Conservation (phyloP, 257 asterid genomes). For the Capsicum pubescens region DNA sequence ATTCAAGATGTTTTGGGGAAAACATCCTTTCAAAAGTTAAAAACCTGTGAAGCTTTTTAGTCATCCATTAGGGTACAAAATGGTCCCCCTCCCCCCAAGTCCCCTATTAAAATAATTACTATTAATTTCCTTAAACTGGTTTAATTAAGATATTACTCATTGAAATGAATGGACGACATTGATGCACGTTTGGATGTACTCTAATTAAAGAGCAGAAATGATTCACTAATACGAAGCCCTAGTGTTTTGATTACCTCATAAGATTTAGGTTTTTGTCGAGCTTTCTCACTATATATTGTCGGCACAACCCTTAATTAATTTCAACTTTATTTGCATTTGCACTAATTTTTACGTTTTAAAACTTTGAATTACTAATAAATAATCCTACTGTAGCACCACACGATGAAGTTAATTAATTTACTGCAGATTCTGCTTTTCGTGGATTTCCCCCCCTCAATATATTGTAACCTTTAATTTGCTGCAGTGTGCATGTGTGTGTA, state of each 20-base stretch:
- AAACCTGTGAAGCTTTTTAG: conserved; percentile 29
- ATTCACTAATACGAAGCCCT: conserved; percentile 39
- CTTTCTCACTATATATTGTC: conserved; percentile 27
- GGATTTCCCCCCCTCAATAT: background rate
- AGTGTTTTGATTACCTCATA: conserved; percentile 35
- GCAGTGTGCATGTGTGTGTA: too few species aligned
- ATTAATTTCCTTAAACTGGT: conserved; percentile 33
- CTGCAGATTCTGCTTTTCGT: conserved; percentile 8
- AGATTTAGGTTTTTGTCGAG: conserved; percentile 23
- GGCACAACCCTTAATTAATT: conserved; percentile 27
- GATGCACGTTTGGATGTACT: conserved; percentile 47
- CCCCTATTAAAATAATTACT: conserved; percentile 21
- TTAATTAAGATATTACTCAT: conserved; percentile 40
- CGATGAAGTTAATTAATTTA: background rate
- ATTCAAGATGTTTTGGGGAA: conserved; percentile 24
- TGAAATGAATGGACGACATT: conserved; percentile 46
- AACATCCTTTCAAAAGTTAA: conserved; percentile 29
- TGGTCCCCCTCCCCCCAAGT: conserved; percentile 44
- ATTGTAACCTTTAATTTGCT: too few species aligned
- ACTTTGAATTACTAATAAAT: background rate
- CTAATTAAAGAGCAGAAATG: conserved; percentile 22
- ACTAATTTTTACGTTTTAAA: background rate
- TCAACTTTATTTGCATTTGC: background rate
- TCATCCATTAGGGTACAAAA: conserved; percentile 18
- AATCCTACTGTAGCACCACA: background rate